Conservation (phyloP, 345 rosid genomes). For the Salix exigua region DNA sequence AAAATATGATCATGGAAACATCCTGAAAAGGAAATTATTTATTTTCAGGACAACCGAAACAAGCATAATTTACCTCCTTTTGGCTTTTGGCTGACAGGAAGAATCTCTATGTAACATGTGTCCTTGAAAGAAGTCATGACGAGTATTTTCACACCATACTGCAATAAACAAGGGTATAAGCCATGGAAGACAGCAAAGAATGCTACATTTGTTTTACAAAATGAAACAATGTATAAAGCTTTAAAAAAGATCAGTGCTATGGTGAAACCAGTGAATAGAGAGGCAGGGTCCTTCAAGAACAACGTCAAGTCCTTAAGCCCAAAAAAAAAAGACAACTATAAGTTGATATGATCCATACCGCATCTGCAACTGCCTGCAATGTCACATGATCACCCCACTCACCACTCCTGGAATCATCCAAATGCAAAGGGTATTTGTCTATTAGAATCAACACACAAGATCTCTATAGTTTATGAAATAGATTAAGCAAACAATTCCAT, state of each 20-base stretch:
- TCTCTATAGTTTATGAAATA: not conserved
- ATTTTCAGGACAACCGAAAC: not conserved
- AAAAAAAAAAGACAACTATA: not conserved
- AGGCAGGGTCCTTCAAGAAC: not conserved
- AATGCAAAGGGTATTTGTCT: conserved; percentile 11
- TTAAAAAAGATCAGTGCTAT: not conserved
- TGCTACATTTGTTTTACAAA: not conserved
- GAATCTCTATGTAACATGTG: conserved; percentile 81
- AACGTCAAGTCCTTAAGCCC: not conserved
- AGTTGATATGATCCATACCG: conserved; percentile 31
- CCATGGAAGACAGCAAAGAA: not conserved
- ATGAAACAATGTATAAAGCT: not conserved
- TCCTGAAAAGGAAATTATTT: not conserved
- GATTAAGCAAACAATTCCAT: conserved; percentile 6
- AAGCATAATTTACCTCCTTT: conserved; percentile 52
- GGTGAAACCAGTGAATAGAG: not conserved
- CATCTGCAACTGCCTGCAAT: conserved; percentile 76
- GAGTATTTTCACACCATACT: conserved; percentile 69
- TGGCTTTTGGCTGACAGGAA: conserved; percentile 57
- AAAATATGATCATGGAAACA: not conserved
- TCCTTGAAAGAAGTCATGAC: conserved; percentile 88
- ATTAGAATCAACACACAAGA: not conserved
- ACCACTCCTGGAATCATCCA: conserved; percentile 49
- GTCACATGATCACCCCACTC: conserved; percentile 77
- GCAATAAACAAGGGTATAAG: conserved; percentile 23